These are phyloP conservation scores for Epichloe bromicola DNA, from an alignment of 2,329 filamentous ascomycete genomes.

Conservation along the genomic window DNA sequence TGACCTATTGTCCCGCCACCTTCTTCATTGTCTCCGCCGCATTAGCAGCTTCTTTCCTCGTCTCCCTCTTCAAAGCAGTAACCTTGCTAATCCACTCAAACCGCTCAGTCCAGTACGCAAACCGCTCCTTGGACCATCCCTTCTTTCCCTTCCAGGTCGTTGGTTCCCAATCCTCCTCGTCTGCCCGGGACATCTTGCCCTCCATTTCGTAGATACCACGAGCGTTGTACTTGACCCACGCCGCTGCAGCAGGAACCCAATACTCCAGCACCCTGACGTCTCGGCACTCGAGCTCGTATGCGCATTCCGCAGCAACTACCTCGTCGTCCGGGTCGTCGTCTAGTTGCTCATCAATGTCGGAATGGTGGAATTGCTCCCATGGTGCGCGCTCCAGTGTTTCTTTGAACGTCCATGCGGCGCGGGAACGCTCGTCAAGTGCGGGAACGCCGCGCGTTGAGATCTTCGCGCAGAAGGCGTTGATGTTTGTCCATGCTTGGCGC, in stretches of 20 bases:
- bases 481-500: conserved; percentile 1
- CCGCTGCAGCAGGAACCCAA: conserved; percentile 1
- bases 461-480: conserved; percentile 2
- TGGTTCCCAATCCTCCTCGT: not conserved
- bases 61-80: not conserved
- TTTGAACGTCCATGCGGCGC: not conserved
- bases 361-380: conserved; percentile 2
- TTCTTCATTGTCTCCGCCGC: not conserved
- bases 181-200: not conserved
- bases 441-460: not conserved
- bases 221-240: not conserved
- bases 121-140: conserved; percentile 1
- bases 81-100: conserved; percentile 4
- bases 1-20: not conserved
- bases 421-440: not conserved
- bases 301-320: not conserved
- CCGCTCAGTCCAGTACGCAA: conserved; percentile 1
- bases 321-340: conserved; percentile 1
- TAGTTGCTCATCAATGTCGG: conserved; percentile 1
- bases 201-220: conserved; percentile 1
- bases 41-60: not conserved
- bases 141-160: not conserved
- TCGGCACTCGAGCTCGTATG: conserved; percentile 3
- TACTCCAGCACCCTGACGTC: conserved; percentile 1
- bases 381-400: not conserved